Base-by-base conservation (phyloP, 164 flowering plant genomes). In the Akebia trifoliata region DNA sequence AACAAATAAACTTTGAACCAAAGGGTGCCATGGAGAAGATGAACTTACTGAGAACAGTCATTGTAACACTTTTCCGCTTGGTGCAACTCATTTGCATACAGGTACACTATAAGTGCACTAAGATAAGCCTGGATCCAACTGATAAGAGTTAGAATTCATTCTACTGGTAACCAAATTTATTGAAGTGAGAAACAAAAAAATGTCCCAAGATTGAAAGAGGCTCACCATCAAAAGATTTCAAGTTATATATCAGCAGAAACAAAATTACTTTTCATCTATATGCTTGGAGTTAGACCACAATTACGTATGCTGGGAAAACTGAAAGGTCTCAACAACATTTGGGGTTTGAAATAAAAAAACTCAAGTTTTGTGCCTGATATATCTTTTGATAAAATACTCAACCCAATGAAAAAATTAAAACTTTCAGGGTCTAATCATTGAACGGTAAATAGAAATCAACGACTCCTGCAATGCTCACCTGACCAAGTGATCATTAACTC, bases 51-150 rank as follows among this genome's bases (percentile, higher is more conserved):
- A 54, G 81, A 80, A 78, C 97, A 93, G 46, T 90, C 98, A 56
- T 85, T 87, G 69, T 80, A 81, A 76, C 98, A 93, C 70, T 90
- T 87, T 66, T 93, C 87, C 20, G 97, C 98, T 72, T 93, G 83
- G 75, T 80, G 73, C 65, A 85, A 73, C 69, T 93, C 94, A 63
- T 93, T 83, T 6, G 84, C 80, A 66, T 82, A 87, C 21, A 93
- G 88, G 75, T 93, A 84, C 44, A 93, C 85, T 60, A 93, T 70
- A 37, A 93, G 84, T 38, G 98, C 95, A 81, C 98, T 76, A 49
- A 93, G 87, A 79, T 93, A 93, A 50, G 98, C 98, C 96, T 91
- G 76, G 51, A 76, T 56, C 56, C 66, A 70, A 60, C 18, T 3
- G 53, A 59, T 15, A 22, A 35, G 15, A 61, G 12, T 54, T 21